Percentiles rank a stretch among this genome's conserved stretches.
phyloP scores from a whole-genome alignment of 805 yeast genomes.

The Yarrowia bubula region DNA sequence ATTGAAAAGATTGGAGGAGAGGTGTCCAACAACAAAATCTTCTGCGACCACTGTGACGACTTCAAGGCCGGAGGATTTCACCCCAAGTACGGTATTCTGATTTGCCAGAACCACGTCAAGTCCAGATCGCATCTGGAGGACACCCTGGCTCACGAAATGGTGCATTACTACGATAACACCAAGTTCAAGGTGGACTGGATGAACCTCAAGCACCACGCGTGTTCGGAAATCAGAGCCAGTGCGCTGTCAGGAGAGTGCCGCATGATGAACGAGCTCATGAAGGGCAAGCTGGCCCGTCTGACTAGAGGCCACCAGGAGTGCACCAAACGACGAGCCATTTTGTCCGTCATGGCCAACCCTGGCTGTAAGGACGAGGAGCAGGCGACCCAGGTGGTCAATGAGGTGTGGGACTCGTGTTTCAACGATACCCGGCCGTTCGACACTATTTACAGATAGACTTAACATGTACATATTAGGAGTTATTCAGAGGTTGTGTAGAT shows the following conservation, averaged over 20 bases:
- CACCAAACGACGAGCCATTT: constrained; percentile 80
- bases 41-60: constrained; percentile 83
- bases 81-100: constrained; percentile 79
- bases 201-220: constrained; percentile 88
- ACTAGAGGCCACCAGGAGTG: constrained; percentile 87
- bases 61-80: constrained; percentile 88
- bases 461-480: background rate
- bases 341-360: constrained; percentile 86
- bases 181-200: constrained; percentile 85
- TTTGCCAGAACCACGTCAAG: constrained; percentile 78
- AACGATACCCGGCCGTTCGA: constrained; percentile 96
- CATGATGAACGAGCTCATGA: constrained; percentile 75
- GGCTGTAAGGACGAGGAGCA: constrained; percentile 66
- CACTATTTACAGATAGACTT: constrained; percentile 65
- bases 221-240: constrained; percentile 93
- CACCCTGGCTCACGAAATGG: constrained; percentile 85
- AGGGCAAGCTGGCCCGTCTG: constrained; percentile 49
- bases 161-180: constrained; percentile 88
- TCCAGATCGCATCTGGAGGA: constrained; percentile 85
- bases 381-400: constrained; percentile 76
- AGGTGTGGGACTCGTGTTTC: constrained; percentile 91
- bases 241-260: constrained; percentile 94
- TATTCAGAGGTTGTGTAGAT: background rate
- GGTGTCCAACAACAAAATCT: constrained; percentile 51
- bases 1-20: constrained; percentile 64